Evolutionary conservation across 2,329 filamentous ascomycete genomes (phyloP), one percentile per base, ranked within the genome.

Genomic region (Plenodomus lindquistii): DNA sequence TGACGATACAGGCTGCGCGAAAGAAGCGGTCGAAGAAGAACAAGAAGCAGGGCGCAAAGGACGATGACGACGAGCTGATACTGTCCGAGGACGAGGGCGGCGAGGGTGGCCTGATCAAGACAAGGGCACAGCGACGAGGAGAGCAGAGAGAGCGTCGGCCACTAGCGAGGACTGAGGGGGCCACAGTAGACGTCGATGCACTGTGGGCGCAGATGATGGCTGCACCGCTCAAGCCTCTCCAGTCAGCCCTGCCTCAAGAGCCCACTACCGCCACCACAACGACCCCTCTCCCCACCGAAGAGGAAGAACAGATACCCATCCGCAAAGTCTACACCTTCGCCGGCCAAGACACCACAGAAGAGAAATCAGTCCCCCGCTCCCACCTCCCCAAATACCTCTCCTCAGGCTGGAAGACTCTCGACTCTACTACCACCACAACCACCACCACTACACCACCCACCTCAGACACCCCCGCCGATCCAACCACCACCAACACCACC

Each of bases 301-400:
- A 70, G 10, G 62, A 69, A 40, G 73, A 77, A 36, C 68, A 61
- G 73, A 41, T 90, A 59, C 81, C 80, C 51, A 86, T 91, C 52
- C 87, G 85, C 60, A 84, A 86, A 22, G 86, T 83, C 13, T 90
- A 89, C 72, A 87, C 86, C 60, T 91, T 91, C 59, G 88, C 87
- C 29, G 88, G 87, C 22, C 83, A 87, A 61, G 79, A 86, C 11
- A 84, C 88, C 60, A 87, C 81, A 0, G 87, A 91, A 62, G 85
- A 89, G 65, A 89, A 88, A 66, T 73, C 85, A 10, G 85, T 91
- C 1, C 75, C 83, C 3, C 62, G 62, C 24, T 66, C 66, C 4
- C 54, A 62, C 11, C 59, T 71, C 27, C 60, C 59, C n/a, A 49
- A 57, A 29, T 61, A 70, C 50, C 43, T 63, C 18, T 46, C 62